Evolutionary conservation across 352 stramenopile genomes (phyloP), one percentile per base, ranked within the genome.

Genomic region (Stramenopiles sp.): DNA sequence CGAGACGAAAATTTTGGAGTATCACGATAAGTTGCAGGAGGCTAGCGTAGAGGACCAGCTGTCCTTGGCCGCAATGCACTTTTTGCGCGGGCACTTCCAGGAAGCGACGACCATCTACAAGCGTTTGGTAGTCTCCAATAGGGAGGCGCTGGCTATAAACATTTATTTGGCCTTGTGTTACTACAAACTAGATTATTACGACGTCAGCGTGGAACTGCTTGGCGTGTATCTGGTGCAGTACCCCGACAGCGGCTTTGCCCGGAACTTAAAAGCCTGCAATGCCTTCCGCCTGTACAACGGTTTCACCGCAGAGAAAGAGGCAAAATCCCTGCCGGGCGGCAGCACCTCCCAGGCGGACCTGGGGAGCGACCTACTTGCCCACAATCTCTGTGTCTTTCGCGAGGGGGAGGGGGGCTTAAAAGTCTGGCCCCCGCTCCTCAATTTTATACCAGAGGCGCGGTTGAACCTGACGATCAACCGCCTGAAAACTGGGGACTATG

Each of bases 91-190:
- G 75, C 90, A 96, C 75, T 97, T 93, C 81, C 89, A 96, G 74
- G 89, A 95, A 78, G 90, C 92, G 4, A 96, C 89, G 0, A 90
- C 97, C 78, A 94, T 97, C 49, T 98, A 97, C 89, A 97, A 97
- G 78, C 82, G 87, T 0, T 81, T 98, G 2, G 78, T 98, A 74
- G 83, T 96, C 1, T 89, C 97, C 78, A 92, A 97, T 78, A 84
- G 89, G n/a, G 92, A 97, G 69, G 88, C 96, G 76, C 86, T 97
- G 12, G 92, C 92, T 34, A 84, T 98, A 2, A 97, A 98, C 79
- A 91, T 98, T 37, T 98, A 97, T 78, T 89, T 97, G n/a, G 92
- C 93, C 73, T 96, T 97, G 90, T 97, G 91, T 78, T 97, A 97
- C 81, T 98, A 97, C 89, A 97, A 97, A 77, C 87, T 97, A 34